phyloP scores from a whole-genome alignment of 2,329 filamentous ascomycete genomes.

The Aspergillus pseudoterreus region DNA sequence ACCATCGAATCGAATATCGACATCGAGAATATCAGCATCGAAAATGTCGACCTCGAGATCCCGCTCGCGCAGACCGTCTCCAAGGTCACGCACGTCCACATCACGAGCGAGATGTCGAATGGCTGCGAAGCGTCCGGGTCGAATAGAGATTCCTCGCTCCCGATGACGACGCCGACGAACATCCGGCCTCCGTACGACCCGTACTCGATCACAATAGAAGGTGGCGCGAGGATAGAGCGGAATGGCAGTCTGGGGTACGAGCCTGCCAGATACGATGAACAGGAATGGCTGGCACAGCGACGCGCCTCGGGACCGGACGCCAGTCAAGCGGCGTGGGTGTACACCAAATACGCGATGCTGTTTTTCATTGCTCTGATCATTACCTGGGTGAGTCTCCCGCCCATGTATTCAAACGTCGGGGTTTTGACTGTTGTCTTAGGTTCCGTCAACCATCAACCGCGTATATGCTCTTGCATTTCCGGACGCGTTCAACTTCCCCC shows the following conservation, averaged over 20 bases:
- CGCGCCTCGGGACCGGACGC: constrained; percentile 22
- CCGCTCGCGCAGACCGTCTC: constrained; percentile 39
- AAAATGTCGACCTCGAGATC: constrained; percentile 37
- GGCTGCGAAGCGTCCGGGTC: constrained; percentile 1
- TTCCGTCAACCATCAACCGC: constrained; percentile 73
- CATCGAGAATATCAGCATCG: constrained; percentile 33
- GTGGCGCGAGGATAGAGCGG: constrained; percentile 12
- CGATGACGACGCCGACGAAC: constrained; percentile 2
- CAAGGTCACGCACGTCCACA: constrained; percentile 62
- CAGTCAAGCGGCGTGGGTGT: constrained; percentile 36
- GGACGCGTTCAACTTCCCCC: constrained; percentile 50
- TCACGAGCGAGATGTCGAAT: constrained; percentile 52
- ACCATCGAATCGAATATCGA: constrained; percentile 42
- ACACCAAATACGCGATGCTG: constrained; percentile 38
- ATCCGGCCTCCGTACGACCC: constrained; percentile 14
- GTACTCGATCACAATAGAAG: constrained; percentile 33
- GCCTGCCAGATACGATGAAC: constrained; percentile 2
- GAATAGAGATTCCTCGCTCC: constrained; percentile 4
- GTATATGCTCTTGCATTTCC: constrained; percentile 65
- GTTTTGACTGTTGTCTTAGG: constrained; percentile 17
- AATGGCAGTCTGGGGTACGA: constrained; percentile 4
- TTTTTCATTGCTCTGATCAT: constrained; percentile 41
- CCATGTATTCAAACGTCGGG: not conserved
- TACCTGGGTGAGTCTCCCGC: constrained; percentile 32
- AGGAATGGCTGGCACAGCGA: constrained; percentile 11